phyloP scores from a whole-genome alignment of 345 rosid species.

The Hirschfeldia incana region DNA sequence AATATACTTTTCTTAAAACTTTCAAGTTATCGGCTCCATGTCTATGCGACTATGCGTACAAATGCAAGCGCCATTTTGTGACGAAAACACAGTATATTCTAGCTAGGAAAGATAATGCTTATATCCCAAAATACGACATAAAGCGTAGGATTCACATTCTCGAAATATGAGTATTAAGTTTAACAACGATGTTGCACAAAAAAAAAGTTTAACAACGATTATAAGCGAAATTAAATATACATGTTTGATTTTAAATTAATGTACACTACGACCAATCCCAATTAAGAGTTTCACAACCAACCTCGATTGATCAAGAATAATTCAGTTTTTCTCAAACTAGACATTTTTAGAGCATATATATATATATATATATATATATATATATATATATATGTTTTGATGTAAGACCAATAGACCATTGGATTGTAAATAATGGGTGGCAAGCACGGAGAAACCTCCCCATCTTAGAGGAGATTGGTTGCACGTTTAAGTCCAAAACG shows the following conservation, averaged over 20 bases:
- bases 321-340: background rate
- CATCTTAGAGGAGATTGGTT: constrained; percentile 30
- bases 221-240: background rate
- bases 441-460: constrained; percentile 3
- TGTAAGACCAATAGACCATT: background rate
- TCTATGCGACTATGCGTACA: background rate
- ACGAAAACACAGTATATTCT: background rate
- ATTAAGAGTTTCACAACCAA: background rate
- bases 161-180: background rate
- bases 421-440: constrained; percentile 12
- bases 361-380: background rate
- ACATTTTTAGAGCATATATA: background rate
- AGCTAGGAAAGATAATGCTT: too few species aligned
- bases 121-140: background rate
- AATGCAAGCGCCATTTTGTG: background rate
- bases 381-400: background rate
- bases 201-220: background rate
- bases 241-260: background rate
- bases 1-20: background rate
- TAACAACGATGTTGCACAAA: too few species aligned
- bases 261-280: background rate
- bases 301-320: background rate
- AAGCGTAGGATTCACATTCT: background rate
- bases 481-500: constrained; percentile 33
- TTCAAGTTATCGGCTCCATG: background rate